phyloP scores from a whole-genome alignment of 1,139 yeast species.

The Spencermartinsiella ligniputridi region DNA sequence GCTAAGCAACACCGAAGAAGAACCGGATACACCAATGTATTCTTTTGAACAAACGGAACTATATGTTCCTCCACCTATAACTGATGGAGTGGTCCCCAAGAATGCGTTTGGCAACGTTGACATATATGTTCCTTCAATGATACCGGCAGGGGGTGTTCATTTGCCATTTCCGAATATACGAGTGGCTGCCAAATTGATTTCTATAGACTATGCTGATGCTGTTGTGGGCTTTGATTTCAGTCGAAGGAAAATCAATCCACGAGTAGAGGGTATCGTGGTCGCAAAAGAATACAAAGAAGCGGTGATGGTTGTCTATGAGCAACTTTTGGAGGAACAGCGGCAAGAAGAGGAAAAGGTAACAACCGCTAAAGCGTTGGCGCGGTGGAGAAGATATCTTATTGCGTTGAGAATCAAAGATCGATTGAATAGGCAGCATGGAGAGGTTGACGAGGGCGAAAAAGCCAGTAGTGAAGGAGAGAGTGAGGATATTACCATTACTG shows the following conservation, averaged over 20 bases:
- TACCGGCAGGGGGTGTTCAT: conserved; percentile 76
- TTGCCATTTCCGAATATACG: conserved; percentile 52
- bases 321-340: conserved; percentile 50
- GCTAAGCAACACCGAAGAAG: conserved; percentile 40
- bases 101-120: conserved; percentile 76
- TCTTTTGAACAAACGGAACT: conserved; percentile 66
- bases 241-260: conserved; percentile 51
- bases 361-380: conserved; percentile 51
- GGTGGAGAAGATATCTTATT: conserved; percentile 70
- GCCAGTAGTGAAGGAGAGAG: conserved; percentile 5
- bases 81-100: conserved; percentile 56
- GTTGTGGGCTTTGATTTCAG: conserved; percentile 80
- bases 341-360: conserved; percentile 45
- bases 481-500: conserved; percentile 3
- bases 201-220: conserved; percentile 81
- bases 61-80: conserved; percentile 48
- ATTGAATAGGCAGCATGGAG: conserved; percentile 62
- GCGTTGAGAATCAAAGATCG: conserved; percentile 71
- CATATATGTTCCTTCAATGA: conserved; percentile 62
- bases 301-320: conserved; percentile 50
- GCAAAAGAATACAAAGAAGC: conserved; percentile 65
- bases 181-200: conserved; percentile 65
- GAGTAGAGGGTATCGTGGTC: conserved; percentile 73
- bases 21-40: conserved; percentile 48
- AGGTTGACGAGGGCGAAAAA: conserved; percentile 30